These are phyloP conservation scores for Cyclotella sp. DNA, from an alignment of 108 stramenopile genomes.

Conservation along the genomic window DNA sequence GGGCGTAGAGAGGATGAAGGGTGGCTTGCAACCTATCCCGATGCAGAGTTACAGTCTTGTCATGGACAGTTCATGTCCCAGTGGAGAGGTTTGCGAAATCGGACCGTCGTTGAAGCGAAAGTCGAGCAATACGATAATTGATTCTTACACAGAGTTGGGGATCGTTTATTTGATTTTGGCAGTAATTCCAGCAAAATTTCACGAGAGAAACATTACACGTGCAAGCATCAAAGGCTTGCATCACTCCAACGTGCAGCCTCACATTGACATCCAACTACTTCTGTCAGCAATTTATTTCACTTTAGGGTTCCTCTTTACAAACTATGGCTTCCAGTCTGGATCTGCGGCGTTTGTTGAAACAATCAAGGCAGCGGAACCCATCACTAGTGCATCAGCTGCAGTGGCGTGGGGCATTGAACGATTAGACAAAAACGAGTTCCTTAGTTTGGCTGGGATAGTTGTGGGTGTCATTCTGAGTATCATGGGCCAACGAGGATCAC, in stretches of 20 bases:
- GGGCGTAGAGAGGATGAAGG: too few relatives aligned
- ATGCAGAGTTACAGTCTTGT: conserved; percentile 22
- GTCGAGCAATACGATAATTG: conserved; percentile 5
- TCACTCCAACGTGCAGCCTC: conserved; percentile 2
- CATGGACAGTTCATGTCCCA: background rate
- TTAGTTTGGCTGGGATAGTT: conserved; percentile 63
- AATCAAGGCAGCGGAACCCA: conserved; percentile 87
- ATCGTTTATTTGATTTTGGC: conserved; percentile 21
- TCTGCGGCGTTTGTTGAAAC: conserved; percentile 87
- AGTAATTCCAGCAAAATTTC: conserved; percentile 5
- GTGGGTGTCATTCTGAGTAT: conserved; percentile 75
- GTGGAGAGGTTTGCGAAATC: conserved; percentile 19
- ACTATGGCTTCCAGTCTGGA: conserved; percentile 63
- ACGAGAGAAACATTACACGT: background rate
- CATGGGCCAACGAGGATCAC: conserved; percentile 47
- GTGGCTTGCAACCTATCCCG: conserved; percentile 40
- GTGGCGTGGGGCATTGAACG: conserved; percentile 74
- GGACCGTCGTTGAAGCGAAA: conserved; percentile 18
- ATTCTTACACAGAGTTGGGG: background rate
- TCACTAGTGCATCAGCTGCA: conserved; percentile 74
- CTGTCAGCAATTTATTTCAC: conserved; percentile 67
- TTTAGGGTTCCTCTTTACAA: conserved; percentile 77
- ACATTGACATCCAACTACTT: conserved; percentile 42
- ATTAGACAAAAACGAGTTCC: conserved; percentile 55
- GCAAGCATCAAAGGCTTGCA: background rate